Conservation (phyloP, 306 rosid genomes). For the Fragaria nilgerrensis region DNA sequence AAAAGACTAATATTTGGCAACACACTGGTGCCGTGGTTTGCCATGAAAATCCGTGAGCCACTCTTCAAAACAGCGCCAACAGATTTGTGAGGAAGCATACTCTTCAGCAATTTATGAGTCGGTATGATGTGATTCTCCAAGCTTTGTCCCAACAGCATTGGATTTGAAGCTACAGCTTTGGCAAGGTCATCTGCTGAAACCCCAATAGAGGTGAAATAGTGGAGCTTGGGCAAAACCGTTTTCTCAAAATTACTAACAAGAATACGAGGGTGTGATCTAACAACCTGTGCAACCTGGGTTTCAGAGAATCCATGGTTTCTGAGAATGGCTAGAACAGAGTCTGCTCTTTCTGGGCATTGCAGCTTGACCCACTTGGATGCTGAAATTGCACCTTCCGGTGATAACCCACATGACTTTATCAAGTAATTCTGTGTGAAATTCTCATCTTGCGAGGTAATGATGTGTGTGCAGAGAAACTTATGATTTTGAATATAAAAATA, state of each 20-base stretch:
- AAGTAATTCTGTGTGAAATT: constrained; percentile 26
- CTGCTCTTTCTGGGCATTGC: constrained; percentile 1
- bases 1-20: constrained; percentile 23
- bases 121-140: constrained; percentile 28
- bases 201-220: constrained; percentile 36
- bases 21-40: background rate
- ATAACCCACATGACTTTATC: constrained; percentile 27
- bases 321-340: constrained; percentile 13
- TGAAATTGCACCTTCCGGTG: constrained; percentile 12
- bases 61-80: background rate
- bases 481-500: too few relatives aligned
- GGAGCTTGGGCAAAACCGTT: constrained; percentile 36
- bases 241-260: constrained; percentile 20
- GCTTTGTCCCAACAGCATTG: background rate
- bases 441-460: background rate
- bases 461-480: too few relatives aligned
- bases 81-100: constrained; percentile 20
- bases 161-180: background rate
- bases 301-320: constrained; percentile 30
- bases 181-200: constrained; percentile 22
- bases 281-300: constrained; percentile 20
- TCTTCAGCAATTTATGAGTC: constrained; percentile 4
- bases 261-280: background rate
- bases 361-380: constrained; percentile 5
- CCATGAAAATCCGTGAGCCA: too few relatives aligned